Base-by-base conservation (phyloP, 2,329 filamentous ascomycete genomes). In the Pseudocercospora pini-densiflorae region DNA sequence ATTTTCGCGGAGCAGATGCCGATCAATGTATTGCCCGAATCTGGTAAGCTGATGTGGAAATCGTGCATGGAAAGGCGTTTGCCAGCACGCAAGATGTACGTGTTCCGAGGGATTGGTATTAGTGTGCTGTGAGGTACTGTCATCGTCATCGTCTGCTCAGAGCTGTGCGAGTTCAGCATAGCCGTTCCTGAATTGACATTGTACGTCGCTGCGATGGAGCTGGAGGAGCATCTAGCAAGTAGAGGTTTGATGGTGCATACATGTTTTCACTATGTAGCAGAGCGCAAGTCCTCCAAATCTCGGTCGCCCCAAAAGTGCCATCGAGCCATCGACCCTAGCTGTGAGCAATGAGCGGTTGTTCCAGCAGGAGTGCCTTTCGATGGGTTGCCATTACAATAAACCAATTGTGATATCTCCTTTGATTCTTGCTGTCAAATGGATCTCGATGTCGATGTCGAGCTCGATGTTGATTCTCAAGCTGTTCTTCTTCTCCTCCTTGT, bases 341-440 rank as follows among this genome's bases (percentile, higher is more conserved):
- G 47, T 21, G 16, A 51, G 47, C 47, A 51, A 51, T 51, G 47
- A 51, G 47, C 47, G 47, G 27, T 55, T 24, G 21, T 59, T 19
- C 33, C 33, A 24, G 40, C 57, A 27, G 12, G 23, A 59, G 12
- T 59, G 21, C 57, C n/a, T 16, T 47, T 59, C 19, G 40, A 6
- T 29, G 19, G 57, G 33, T 24, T 45, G 16, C 10, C 47, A 63
- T 69, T 68, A 75, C 70, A 76, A 63, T 62, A 76, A 58, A 12
- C 74, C 72, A 62, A 76, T 76, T 7, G 71, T 72, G 14, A 76
- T 72, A 54, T 76, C 74, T 51, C 73, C 74, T 61, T 74, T 70
- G 33, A 74, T 68, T 47, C 72, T 63, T 59, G 74, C 74, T 19
- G 70, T 72, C 36, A 76, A 54, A 59, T 76, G 73, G 3, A 76